Percentiles rank a stretch among this genome's conserved stretches.
These are phyloP conservation scores for Tolypocladium paradoxum DNA, from an alignment of 2,329 filamentous ascomycete genomes.

Conservation along the genomic window DNA sequence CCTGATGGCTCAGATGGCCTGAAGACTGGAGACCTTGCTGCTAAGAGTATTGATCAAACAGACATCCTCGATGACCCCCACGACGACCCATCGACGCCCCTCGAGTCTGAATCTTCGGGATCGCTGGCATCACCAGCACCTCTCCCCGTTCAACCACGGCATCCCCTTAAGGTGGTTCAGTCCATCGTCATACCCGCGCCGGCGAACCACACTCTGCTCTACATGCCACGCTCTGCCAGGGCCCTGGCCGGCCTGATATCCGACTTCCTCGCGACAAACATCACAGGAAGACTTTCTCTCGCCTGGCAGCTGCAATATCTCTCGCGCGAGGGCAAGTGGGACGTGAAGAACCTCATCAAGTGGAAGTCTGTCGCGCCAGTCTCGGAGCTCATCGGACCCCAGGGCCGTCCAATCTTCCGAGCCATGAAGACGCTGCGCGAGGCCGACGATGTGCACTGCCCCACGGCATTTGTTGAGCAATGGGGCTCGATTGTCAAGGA, in stretches of 20 bases:
- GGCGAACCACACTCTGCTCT: slow-evolving; percentile 75
- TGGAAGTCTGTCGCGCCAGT: slow-evolving; percentile 76
- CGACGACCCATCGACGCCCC: slow-evolving; percentile 35
- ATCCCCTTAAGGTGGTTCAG: slow-evolving; percentile 48
- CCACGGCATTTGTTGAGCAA: slow-evolving; percentile 55
- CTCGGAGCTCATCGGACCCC: slow-evolving; percentile 58
- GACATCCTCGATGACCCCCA: slow-evolving; percentile 25
- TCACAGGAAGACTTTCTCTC: slow-evolving; percentile 68
- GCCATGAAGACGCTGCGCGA: slow-evolving; percentile 91
- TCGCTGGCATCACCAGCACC: slow-evolving; percentile 11
- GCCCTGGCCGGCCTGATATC: slow-evolving; percentile 72
- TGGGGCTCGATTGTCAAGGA: slow-evolving; percentile 61
- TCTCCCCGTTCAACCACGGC: slow-evolving; percentile 36
- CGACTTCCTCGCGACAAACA: slow-evolving; percentile 63
- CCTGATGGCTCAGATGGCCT: slow-evolving; percentile 12
- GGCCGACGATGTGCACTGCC: slow-evolving; percentile 74
- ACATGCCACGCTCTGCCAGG: slow-evolving; percentile 64
- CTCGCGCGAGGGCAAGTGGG: slow-evolving; percentile 88
- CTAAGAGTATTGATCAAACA: not conserved
- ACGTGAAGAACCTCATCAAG: slow-evolving; percentile 90
- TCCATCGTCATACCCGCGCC: slow-evolving; percentile 62
- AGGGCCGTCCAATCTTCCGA: slow-evolving; percentile 53
- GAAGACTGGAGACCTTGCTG: not conserved
- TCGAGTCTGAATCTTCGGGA: slow-evolving; percentile 20
- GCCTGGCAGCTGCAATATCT: slow-evolving; percentile 89